Evolutionary conservation across 1,284 basidiomycete species (phyloP).

Genomic region (Microbotryomycetes sp.): DNA sequence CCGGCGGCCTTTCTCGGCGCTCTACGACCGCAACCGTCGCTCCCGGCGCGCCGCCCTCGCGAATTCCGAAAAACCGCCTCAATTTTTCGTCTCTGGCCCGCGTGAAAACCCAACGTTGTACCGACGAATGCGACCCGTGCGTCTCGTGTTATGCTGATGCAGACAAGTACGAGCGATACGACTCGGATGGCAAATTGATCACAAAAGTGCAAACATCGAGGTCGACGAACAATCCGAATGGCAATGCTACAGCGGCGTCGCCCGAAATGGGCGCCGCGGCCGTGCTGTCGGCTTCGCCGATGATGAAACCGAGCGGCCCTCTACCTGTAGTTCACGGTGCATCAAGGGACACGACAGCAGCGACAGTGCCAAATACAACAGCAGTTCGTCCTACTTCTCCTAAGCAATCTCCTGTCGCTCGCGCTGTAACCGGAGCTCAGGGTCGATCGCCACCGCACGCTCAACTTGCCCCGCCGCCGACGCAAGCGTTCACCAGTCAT

Average conservation of each 20-base stretch:
- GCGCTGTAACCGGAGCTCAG: no score
- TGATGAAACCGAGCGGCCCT: not conserved
- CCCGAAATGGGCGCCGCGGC: not conserved
- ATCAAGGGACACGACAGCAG: not conserved
- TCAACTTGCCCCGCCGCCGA: no score
- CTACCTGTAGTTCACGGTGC: no score
- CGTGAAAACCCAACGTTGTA: no score
- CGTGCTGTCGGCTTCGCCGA: not conserved
- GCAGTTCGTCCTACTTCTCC: no score
- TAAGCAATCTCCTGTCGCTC: no score
- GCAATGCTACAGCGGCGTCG: not conserved
- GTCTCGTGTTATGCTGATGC: no score
- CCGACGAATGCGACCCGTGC: no score
- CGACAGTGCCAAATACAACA: not conserved
- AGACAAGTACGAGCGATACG: not conserved
- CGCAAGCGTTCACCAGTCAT: not conserved
- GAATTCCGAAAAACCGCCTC: no score
- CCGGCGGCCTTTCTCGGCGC: no score
- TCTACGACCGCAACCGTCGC: not conserved
- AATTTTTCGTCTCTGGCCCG: no score
- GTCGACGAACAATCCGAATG: not conserved
- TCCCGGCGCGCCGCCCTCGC: not conserved
- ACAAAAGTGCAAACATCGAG: not conserved
- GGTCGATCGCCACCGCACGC: no score
- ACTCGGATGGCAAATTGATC: not conserved